phyloP scores from a whole-genome alignment of 208 protist species.

The Wallacemonas sp. region DNA sequence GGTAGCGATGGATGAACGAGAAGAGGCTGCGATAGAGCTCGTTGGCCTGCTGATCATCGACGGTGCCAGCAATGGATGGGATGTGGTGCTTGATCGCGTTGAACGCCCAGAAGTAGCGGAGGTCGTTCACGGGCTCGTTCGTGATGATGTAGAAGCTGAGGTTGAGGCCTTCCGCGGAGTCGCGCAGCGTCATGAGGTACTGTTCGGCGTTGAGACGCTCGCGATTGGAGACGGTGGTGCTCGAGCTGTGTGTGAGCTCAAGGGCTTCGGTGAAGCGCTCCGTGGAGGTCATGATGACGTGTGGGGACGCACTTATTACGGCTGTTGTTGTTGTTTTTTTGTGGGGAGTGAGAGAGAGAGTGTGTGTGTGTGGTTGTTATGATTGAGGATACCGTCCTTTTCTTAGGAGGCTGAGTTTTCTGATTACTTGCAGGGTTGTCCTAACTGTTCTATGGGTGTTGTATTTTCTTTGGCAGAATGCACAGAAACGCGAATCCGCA shows the following conservation, averaged over 20 bases:
- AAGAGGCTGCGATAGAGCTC: conserved; percentile 71
- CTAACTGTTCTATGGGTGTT: too few species aligned
- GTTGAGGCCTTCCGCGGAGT: conserved; percentile 59
- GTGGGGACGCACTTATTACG: too few species aligned
- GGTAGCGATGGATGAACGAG: conserved; percentile 66
- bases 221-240: conserved; percentile 26
- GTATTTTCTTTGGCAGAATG: too few species aligned
- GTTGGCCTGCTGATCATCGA: conserved; percentile 41
- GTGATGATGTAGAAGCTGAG: conserved; percentile 71
- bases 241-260: conserved; percentile 57
- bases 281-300: conserved; percentile 26
- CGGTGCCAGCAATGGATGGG: conserved; percentile 28
- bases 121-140: conserved; percentile 54
- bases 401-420: too few species aligned
- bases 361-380: too few species aligned
- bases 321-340: too few species aligned
- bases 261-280: conserved; percentile 66
- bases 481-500: neutral
- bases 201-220: conserved; percentile 59
- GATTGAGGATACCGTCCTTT: too few species aligned
- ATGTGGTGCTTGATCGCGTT: conserved; percentile 81
- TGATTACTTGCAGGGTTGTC: too few species aligned
- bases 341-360: conserved; percentile 5
- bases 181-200: conserved; percentile 71
- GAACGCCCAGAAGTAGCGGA: conserved; percentile 84